These are phyloP conservation scores for Hemerocallis citrina DNA, from an alignment of 106 monocot genomes.

Conservation along the genomic window DNA sequence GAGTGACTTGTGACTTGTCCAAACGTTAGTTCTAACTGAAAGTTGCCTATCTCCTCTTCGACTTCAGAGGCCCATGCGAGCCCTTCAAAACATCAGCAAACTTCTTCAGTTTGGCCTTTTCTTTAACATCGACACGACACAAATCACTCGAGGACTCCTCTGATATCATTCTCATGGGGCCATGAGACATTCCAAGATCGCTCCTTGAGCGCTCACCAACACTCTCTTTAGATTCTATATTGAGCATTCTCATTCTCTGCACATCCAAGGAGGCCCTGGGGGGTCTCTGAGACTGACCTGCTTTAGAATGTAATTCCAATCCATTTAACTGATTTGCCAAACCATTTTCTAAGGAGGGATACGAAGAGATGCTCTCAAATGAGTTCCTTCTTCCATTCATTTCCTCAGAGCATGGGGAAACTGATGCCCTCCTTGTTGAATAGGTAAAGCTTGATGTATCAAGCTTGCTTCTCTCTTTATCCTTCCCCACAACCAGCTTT, in stretches of 20 bases:
- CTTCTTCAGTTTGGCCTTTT: slow-evolving; percentile 7
- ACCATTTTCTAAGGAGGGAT: background rate
- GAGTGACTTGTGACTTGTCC: no score
- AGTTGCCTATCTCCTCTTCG: slow-evolving; percentile 3
- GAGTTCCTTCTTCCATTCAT: slow-evolving; percentile 17
- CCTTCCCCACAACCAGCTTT: slow-evolving; percentile 51
- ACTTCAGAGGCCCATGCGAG: background rate
- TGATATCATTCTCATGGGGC: slow-evolving; percentile 11
- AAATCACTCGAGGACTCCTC: background rate
- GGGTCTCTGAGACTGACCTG: background rate
- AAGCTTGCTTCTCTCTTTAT: slow-evolving; percentile 4
- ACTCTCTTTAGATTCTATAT: background rate
- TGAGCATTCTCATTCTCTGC: background rate
- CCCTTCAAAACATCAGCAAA: slow-evolving; percentile 10
- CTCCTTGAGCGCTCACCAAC: background rate
- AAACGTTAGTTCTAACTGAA: background rate
- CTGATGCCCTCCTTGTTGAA: slow-evolving; percentile 26
- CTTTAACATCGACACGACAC: background rate
- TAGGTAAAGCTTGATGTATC: background rate
- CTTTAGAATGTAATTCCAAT: no score
- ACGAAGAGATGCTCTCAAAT: slow-evolving; percentile 10
- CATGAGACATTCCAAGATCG: slow-evolving; percentile 4
- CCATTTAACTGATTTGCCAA: background rate
- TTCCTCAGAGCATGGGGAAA: slow-evolving; percentile 33
- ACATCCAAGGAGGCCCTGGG: background rate